These are phyloP conservation scores for Polyrhizophydium stewartii DNA, from an alignment of 371 early-diverging fungal genomes.

Conservation along the genomic window DNA sequence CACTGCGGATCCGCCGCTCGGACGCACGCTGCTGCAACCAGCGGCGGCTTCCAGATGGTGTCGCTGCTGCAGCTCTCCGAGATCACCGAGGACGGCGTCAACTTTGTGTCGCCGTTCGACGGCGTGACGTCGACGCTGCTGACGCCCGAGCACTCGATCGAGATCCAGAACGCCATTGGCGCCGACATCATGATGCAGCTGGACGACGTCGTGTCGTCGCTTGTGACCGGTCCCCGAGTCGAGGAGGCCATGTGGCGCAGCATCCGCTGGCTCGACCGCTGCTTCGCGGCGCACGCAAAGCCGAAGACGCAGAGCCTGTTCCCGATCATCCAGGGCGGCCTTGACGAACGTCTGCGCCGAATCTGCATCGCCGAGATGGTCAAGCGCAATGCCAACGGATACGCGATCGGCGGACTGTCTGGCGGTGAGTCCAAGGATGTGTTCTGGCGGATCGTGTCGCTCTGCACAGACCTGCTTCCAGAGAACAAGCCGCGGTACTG, in stretches of 20 bases:
- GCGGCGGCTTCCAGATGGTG: slow-evolving; percentile 96
- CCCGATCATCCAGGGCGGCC: slow-evolving; percentile 95
- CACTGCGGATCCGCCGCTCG: no score
- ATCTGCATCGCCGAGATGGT: slow-evolving; percentile 83
- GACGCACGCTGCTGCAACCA: no score
- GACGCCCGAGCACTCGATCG: slow-evolving; percentile 95
- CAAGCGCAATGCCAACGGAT: slow-evolving; percentile 83
- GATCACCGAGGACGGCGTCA: slow-evolving; percentile 91
- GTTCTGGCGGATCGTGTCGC: slow-evolving; percentile 77
- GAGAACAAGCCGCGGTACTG: slow-evolving; percentile 88
- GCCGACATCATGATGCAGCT: slow-evolving; percentile 98
- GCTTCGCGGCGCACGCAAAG: slow-evolving; percentile 74
- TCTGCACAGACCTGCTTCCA: slow-evolving; percentile 83
- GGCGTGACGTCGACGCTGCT: slow-evolving; percentile 78
- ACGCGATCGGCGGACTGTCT: slow-evolving; percentile 93
- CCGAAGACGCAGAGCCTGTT: slow-evolving; percentile 83
- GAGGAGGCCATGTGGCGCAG: slow-evolving; percentile 93
- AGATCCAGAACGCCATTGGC: slow-evolving; percentile 90
- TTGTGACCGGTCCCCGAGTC: slow-evolving; percentile 75
- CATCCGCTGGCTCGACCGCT: slow-evolving; percentile 93
- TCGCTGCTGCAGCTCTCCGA: slow-evolving; percentile 78
- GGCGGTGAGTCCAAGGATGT: slow-evolving; percentile 94
- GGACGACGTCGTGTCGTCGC: slow-evolving; percentile 93
- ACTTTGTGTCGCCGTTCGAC: slow-evolving; percentile 78
- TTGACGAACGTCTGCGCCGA: slow-evolving; percentile 69